Base-by-base conservation (phyloP, 164 flowering plant genomes). In the Piper betle region DNA sequence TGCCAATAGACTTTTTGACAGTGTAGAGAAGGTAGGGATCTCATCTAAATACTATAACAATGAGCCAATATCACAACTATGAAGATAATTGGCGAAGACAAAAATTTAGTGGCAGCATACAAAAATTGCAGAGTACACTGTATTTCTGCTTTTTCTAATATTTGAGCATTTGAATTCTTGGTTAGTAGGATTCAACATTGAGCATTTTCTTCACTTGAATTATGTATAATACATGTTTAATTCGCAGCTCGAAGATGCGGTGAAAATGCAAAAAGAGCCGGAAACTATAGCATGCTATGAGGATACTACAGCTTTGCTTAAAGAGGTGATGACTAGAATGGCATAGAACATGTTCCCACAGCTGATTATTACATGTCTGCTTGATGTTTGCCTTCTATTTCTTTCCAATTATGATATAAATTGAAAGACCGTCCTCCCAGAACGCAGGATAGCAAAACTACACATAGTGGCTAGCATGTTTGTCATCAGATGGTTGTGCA, bases 1-100 rank as follows among this genome's bases (percentile, higher is more conserved):
- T 15, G 94, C 97, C 17, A 88, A 86, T 74, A 77, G 79, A 69
- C 69, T 91, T 66, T 88, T 91, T 39, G 85, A 91, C 74, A 82
- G 60, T 64, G 67, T 85, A 13, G 97, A 91, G 65, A 79, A 84
- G 96, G 97, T 88, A 73, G 43, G 16, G 10, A 43, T 15, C 10
- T 16, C 40, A 25, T 37, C 4, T 40, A n/a, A n/a, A n/a, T n/a
- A n/a, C n/a, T n/a, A n/a, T n/a, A n/a, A n/a, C n/a, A n/a, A n/a
- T n/a, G n/a, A n/a, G n/a, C n/a, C n/a, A n/a, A 20, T 37, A 25
- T 15, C 11, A 37, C 41, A 58, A 7, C 16, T 39, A 39, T 15
- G 16, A 42, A 60, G 3, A 11, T 4, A 3, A n/a, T 25, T 10
- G 10, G n/a, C n/a, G n/a, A n/a, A n/a, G n/a, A n/a, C n/a, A n/a